Evolutionary conservation across 2,329 filamentous ascomycete species (phyloP), one percentile per base, ranked within the genome.

Genomic region (Xylariaceae sp.): DNA sequence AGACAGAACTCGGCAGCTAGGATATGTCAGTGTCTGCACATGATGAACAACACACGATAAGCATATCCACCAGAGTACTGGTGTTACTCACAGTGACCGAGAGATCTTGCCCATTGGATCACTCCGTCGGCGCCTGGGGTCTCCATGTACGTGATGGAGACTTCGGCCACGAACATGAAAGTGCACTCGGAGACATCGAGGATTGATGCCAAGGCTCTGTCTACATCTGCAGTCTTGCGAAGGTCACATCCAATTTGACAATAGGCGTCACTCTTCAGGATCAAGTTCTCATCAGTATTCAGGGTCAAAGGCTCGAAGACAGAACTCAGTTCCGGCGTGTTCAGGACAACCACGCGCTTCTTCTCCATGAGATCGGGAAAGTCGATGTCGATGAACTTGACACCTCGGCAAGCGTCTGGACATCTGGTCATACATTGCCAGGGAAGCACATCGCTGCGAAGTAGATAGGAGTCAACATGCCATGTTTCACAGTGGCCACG

Each of bases 131-230:
- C 84, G 38, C 82, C 83, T 18, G 78, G 67, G 2, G 82, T 81
- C 48, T 90, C 83, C 89, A 96, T 95, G 61, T 95, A 95, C 1
- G 90, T 94, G 38, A 95, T 81, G 3, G 90, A 95, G 12, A 96
- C 90, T 68, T 97, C 92, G 1, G 90, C 90, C 22, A 90, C 79
- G 60, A 94, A 95, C 19, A 96, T 72, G 2, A 96, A 78, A 2
- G 78, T 75, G 51, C 80, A 82, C 7, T 80, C 71, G 1, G 76
- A 64, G 14, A 85, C 64, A 36, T 85, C 72, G 2, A 89, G 64
- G 40, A 86, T 75, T 11, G 69, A 69, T 15, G 76, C 75, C 19
- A 96, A 69, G 4, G 81, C 74, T 6, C 71, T 63, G 49, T 85
- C 74, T 10, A 96, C 73, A 14, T 72, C 74, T 18, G 73, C 63